Evolutionary conservation across 441 rosid genomes (phyloP), one percentile per base, ranked within the genome.

Genomic region (Erodium chrysanthum): DNA sequence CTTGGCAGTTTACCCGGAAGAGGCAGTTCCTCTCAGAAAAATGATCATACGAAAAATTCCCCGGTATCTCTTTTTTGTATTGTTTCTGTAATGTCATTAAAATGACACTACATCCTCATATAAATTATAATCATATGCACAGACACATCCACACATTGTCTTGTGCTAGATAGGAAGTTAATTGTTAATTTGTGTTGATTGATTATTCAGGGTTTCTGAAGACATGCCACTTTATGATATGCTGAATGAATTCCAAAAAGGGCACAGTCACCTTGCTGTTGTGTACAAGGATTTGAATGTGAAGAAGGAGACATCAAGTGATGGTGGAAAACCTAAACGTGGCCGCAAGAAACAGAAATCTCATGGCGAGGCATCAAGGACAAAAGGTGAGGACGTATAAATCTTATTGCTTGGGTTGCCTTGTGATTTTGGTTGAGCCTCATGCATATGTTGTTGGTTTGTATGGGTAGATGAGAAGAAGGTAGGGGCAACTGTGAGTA

Each of bases 41-140:
- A 92, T 94, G 66, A 89, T 96, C 0, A 82, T 94, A 65, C 84
- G 96, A 65, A 84, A 81, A 81, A 91, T 94, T 72, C 96, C 97
- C 7, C 91, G 96, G 98, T 91, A 73, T 25, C 14, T 17, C 4
- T 5, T 68, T 52, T 12, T n/a, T 4, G 0, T 17, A 0, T 56
- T 9, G 9, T 20, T 21, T 21, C 21, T 2, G 5, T 12, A 4
- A 22, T 21, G 52, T 44, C 2, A 14, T 11, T 56, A 21, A 8
- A 4, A 56, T 9, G 27, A 14, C 25, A 20, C 5, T 20, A 54
- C 14, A 54, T 54, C 58, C 2, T 50, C 54, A 3, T 14, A n/a
- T 48, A 48, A 48, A 48, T 40, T 40, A 12, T 9, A 11, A 9
- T 40, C 7, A 44, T 50, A 50, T 48, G 59, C 59, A 52, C 59